These are phyloP conservation scores for Ustilago bromivora DNA, from an alignment of 1,284 basidiomycete species.

Conservation along the genomic window DNA sequence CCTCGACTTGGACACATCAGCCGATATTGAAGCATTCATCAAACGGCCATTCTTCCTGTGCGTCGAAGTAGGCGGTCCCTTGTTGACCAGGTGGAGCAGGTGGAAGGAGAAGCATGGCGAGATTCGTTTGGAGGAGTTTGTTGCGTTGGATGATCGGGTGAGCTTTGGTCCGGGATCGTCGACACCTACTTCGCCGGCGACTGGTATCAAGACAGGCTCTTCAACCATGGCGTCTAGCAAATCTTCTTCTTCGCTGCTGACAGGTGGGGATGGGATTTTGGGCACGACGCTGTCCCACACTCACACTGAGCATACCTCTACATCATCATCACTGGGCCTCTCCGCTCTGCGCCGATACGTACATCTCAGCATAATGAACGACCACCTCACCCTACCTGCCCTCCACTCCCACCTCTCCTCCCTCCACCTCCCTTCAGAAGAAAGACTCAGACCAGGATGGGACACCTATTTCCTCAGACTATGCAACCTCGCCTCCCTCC, in stretches of 20 bases:
- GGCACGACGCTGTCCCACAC: conserved; percentile 10
- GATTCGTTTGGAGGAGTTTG: conserved; percentile 60
- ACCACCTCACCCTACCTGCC: conserved; percentile 74
- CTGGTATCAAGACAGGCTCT: background rate
- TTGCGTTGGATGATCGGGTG: conserved; percentile 55
- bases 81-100: conserved; percentile 71
- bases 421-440: conserved; percentile 81
- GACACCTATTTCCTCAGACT: conserved; percentile 69
- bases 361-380: conserved; percentile 80
- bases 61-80: conserved; percentile 85
- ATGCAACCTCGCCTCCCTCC: conserved; percentile 65
- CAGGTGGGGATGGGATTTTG: conserved; percentile 30
- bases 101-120: conserved; percentile 16
- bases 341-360: conserved; percentile 62
- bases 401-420: conserved; percentile 78
- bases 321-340: background rate
- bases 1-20: conserved; percentile 75
- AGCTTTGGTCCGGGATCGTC: conserved; percentile 10
- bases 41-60: conserved; percentile 92
- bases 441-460: conserved; percentile 76
- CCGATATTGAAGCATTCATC: conserved; percentile 78
- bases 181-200: background rate
- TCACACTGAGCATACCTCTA: conserved; percentile 22
- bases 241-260: background rate
- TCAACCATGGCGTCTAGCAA: conserved; percentile 19